Evolutionary conservation across 805 yeast genomes (phyloP).

Genomic region (Starmerella etchellsii): DNA sequence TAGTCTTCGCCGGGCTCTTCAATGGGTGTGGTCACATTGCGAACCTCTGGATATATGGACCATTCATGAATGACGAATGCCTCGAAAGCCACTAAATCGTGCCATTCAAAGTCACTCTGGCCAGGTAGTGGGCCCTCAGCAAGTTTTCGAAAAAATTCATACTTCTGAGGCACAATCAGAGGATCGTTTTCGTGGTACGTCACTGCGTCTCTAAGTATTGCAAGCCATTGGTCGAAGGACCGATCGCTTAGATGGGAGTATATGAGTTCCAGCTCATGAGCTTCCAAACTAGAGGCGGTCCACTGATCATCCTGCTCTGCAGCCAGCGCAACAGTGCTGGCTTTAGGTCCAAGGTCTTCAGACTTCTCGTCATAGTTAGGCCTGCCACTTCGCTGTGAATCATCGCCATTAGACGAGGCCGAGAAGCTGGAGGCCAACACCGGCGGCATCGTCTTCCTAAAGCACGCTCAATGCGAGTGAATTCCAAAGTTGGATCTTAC

Average conservation of each 20-base stretch:
- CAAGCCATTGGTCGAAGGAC: slow-evolving; percentile 30
- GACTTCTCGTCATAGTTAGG: too few species aligned
- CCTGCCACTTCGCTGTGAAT: too few species aligned
- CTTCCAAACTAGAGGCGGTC: slow-evolving; percentile 3
- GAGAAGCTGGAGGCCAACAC: too few species aligned
- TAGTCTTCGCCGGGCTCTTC: slow-evolving; percentile 33
- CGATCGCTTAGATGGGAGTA: slow-evolving; percentile 20
- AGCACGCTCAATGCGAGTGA: too few species aligned
- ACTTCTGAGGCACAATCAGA: slow-evolving; percentile 33
- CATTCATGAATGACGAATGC: slow-evolving; percentile 33
- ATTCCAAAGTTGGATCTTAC: too few species aligned
- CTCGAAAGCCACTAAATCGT: slow-evolving; percentile 25
- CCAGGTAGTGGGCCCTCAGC: slow-evolving; percentile 14
- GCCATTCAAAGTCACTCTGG: slow-evolving; percentile 19
- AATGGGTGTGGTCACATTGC: slow-evolving; percentile 40
- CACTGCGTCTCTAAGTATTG: slow-evolving; percentile 31
- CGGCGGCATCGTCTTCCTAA: too few species aligned
- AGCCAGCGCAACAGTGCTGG: too few species aligned
- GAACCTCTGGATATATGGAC: slow-evolving; percentile 51
- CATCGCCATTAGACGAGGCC: too few species aligned
- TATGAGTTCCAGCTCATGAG: slow-evolving; percentile 13
- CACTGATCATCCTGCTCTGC: slow-evolving; percentile 1
- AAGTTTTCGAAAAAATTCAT: slow-evolving; percentile 27
- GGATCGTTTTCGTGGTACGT: slow-evolving; percentile 36
- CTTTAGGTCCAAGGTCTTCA: too few species aligned